Evolutionary conservation across 805 yeast species (phyloP).

Genomic region (Spathaspora gorwiae): DNA sequence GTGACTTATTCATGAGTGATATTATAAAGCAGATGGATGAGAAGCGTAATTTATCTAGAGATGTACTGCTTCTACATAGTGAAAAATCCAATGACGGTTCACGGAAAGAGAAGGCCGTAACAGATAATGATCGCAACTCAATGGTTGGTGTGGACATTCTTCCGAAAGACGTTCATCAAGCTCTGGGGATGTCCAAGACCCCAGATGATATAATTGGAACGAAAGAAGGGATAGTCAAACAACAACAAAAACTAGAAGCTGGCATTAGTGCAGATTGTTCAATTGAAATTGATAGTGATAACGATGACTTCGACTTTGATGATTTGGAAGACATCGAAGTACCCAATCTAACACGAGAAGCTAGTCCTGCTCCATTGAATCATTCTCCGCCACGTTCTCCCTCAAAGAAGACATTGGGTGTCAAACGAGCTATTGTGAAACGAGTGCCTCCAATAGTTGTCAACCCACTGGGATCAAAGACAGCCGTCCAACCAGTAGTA

Average conservation of each 20-base stretch:
- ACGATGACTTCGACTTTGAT: background rate
- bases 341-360: background rate
- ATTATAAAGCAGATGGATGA: background rate
- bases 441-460: background rate
- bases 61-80: background rate
- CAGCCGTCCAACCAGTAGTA: background rate
- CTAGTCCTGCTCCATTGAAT: background rate
- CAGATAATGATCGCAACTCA: background rate
- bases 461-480: background rate
- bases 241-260: background rate
- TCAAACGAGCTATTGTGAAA: background rate
- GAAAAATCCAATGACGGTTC: background rate
- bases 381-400: background rate
- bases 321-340: conserved; percentile 1
- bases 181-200: background rate
- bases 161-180: background rate
- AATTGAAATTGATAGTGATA: background rate
- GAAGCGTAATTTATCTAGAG: background rate
- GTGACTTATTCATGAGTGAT: background rate
- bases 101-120: background rate
- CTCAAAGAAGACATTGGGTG: background rate
- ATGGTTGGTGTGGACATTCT: too few relatives aligned
- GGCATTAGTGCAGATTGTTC: background rate
- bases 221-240: background rate
- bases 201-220: background rate